Base-by-base conservation (phyloP, 805 yeast species). In the Blastobotrys attinorum region DNA sequence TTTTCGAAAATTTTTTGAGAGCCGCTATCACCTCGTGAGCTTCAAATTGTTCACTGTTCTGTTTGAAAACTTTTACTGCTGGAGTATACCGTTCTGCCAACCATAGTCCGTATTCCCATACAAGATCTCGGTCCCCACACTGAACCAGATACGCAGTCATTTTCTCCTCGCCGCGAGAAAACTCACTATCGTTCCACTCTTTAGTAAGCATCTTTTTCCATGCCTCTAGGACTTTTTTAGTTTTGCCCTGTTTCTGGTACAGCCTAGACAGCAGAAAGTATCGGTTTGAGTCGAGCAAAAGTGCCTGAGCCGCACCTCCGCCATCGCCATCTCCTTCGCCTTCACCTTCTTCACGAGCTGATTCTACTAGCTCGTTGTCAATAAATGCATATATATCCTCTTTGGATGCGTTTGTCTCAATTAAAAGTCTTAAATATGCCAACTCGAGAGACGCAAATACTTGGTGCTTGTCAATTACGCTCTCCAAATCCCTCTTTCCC, bases 41-140 rank as follows among this genome's bases (percentile, higher is more conserved):
- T n/a, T 58, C 61, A 39, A 59, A 59, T 16, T 47, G 45, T 3
- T 47, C 44, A 37, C 54, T 45, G 0, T 67, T 55, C 21, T 11
- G 4, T 6, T 58, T 54, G 32, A 68, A 60, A 4, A 68, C 52
- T 15, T 48, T 46, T 2, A 68, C 47, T 1, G 67, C 70, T 1
- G 68, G 56, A 4, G 11, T 10, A 21, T 55, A 53, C n/a, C 54
- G 36, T 36, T 52, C 43, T 22, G 55, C 52, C 11, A 66, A 51
- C 64, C 70, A 61, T 23, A 61, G 37, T 0, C 67, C 67, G 31
- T 61, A 55, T 11, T 56, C 58, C 67, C 67, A 63, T n/a, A 63
- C 64, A n/a, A 63, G 42, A 5, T 54, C 56, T 32, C 45, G 42
- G 33, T 65, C 59, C 6, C 42, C 44, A 35, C 60, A 48, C 1